Conservation (phyloP, 2,329 filamentous ascomycete genomes). For the Sporothrix brasiliensis region DNA sequence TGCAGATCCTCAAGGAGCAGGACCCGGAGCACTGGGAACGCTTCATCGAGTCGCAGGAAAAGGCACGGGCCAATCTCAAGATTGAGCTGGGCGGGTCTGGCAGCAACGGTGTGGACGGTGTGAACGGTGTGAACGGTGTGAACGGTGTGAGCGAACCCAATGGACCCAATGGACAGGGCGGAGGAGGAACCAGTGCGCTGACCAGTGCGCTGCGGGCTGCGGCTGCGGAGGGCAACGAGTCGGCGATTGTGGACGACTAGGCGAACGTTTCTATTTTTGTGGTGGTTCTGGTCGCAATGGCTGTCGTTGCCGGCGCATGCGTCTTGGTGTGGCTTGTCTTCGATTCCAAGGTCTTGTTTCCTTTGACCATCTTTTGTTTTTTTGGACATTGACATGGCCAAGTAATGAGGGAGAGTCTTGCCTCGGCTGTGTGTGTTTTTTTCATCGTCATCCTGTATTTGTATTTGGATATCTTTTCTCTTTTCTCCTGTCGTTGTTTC, state of each 20-base stretch:
- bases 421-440: not conserved
- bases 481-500: not conserved
- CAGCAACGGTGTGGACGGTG: not conserved
- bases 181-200: not conserved
- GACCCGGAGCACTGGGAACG: slow-evolving; percentile 68
- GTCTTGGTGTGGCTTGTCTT: not conserved
- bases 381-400: not conserved
- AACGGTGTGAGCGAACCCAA: too few species aligned
- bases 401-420: not conserved
- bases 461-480: too few species aligned
- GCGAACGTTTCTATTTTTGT: not conserved
- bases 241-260: slow-evolving; percentile 26
- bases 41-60: slow-evolving; percentile 65
- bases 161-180: too few species aligned
- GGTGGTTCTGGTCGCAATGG: not conserved
- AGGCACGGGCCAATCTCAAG: slow-evolving; percentile 58
- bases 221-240: slow-evolving; percentile 19
- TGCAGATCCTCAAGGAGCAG: slow-evolving; percentile 56
- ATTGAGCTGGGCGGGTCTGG: slow-evolving; percentile 28
- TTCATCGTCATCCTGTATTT: not conserved
- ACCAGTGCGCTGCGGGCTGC: not conserved
- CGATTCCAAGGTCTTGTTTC: not conserved
- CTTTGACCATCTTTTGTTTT: not conserved
- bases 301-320: not conserved
- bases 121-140: not conserved